Conservation (phyloP, 371 early-diverging fungal species). For the Phascolomyces articulosus region DNA sequence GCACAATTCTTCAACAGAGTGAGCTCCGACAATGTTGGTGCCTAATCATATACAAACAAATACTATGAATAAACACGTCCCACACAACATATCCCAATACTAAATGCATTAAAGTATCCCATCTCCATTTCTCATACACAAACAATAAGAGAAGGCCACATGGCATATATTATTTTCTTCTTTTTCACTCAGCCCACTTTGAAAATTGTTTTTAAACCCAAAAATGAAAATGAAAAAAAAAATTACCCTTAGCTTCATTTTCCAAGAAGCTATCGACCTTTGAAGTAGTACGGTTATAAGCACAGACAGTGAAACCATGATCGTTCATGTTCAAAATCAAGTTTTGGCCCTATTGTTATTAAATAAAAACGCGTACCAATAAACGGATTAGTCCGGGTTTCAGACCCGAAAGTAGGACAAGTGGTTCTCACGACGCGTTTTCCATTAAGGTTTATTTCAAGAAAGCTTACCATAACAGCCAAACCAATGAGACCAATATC, state of each 20-base stretch:
- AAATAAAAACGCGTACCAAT: background rate
- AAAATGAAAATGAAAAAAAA: too few relatives aligned
- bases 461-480: constrained; percentile 99
- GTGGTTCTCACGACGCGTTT: background rate
- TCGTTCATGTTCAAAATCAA: constrained; percentile 98
- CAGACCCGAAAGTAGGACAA: background rate
- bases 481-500: constrained; percentile 99
- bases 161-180: too few relatives aligned
- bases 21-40: constrained; percentile 93
- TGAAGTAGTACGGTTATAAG: constrained; percentile 96
- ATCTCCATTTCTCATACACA: too few relatives aligned
- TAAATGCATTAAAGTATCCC: too few relatives aligned
- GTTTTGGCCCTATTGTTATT: constrained; percentile 89
- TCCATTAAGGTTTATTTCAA: too few relatives aligned
- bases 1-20: constrained; percentile 92
- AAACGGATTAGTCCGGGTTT: constrained; percentile 4
- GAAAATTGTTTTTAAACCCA: too few relatives aligned
- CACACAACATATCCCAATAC: too few relatives aligned
- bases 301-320: constrained; percentile 91
- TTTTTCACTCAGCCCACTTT: too few relatives aligned
- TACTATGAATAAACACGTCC: background rate
- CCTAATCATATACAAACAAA: constrained; percentile 35
- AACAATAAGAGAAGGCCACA: too few relatives aligned
- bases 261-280: constrained; percentile 95
- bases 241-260: constrained; percentile 93